Evolutionary conservation across 768 basidiomycete genomes (phyloP), one percentile per base, ranked within the genome.

Genomic region (Fomitopsis pulvina): DNA sequence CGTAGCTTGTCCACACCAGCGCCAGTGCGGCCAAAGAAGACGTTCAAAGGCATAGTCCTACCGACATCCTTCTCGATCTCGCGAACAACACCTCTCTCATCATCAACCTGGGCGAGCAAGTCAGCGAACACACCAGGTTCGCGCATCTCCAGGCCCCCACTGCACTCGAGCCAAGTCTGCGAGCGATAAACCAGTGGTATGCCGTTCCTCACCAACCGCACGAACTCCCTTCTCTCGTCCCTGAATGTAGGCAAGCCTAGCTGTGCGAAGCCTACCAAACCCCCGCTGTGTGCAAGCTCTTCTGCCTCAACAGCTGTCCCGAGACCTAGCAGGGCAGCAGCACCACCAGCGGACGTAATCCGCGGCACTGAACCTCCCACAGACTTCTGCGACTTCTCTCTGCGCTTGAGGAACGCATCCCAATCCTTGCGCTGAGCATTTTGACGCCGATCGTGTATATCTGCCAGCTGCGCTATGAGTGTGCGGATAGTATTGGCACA

Each of bases 51-150:
- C 87, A 95, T 86, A 59, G 93, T 89, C 74, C 87, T 68, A 53
- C 87, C 84, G 0, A 92, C 87, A 60, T 98, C 95, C 69, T 98
- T 97, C 71, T 97, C 96, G 51, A 99, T 98, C 68, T 99, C 96
- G 37, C 68, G 72, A 46, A 70, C 66, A 12, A 85, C 83, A 26
- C 74, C 65, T 34, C 69, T 78, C 24, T 69, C 64, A 1, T 66
- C 72, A 25, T 73, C 67, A 9, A 62, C 66, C 54, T 76, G 72
- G 5, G 71, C 76, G n/a, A 96, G 71, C 50, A 97, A 66, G 62
- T 97, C 95, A 37, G 78, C 73, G 65, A 97, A 98, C 53, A 87
- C 62, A 1, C 95, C 95, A 2, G 95, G 95, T 58, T 96, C 92
- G 53, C 80, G 79, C 75, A 92, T 85, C 63, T 97, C 95, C 62